Conservation (phyloP, 1,284 basidiomycete species). For the Thelephora terrestris region DNA sequence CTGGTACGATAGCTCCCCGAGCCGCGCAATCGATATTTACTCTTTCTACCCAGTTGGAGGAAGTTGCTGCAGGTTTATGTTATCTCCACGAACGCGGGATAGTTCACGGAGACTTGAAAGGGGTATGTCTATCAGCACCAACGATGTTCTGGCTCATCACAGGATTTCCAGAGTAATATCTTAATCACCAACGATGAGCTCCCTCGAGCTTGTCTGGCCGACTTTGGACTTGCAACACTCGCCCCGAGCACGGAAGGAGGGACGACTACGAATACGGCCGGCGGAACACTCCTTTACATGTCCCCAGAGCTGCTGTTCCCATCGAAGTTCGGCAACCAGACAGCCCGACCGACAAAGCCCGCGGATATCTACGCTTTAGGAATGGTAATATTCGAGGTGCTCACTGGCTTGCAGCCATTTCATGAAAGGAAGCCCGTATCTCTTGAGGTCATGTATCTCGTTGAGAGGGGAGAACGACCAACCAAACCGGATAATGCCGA, state of each 20-base stretch:
- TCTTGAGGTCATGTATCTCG: no score
- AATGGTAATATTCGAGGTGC: slow-evolving; percentile 3
- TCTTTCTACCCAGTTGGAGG: no score
- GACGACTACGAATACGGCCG: neutral
- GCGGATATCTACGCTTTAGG: slow-evolving; percentile 3
- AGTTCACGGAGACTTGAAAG: neutral
- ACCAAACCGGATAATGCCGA: no score
- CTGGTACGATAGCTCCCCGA: no score
- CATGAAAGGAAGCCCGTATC: no score
- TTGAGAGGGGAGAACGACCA: no score
- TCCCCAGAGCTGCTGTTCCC: neutral
- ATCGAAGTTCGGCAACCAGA: neutral
- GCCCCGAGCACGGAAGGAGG: no score
- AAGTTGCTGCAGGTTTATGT: no score
- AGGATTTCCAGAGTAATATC: neutral
- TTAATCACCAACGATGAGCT: slow-evolving; percentile 8
- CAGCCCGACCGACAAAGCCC: neutral
- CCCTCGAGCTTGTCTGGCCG: neutral
- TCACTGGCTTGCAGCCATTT: neutral
- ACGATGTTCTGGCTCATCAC: no score
- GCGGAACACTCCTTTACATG: neutral
- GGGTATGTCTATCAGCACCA: no score
- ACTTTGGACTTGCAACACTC: neutral
- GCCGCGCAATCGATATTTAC: no score
- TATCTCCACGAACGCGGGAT: no score